Percentiles rank a stretch among this genome's conserved stretches.
phyloP scores from a whole-genome alignment of 1,284 basidiomycete genomes.

The Phellinidium pouzarii region DNA sequence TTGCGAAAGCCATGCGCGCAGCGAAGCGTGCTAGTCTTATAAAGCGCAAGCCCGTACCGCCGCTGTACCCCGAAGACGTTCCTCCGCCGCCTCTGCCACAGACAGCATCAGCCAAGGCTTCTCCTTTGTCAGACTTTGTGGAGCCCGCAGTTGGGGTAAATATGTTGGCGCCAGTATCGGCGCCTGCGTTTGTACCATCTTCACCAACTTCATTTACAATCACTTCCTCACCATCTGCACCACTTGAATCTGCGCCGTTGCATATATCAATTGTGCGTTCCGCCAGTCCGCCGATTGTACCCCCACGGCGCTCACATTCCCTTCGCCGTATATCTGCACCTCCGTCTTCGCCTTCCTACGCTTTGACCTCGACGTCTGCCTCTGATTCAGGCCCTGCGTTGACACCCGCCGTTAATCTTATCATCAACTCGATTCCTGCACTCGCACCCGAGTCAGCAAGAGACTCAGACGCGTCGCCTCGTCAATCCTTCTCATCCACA shows the following conservation, averaged over 20 bases:
- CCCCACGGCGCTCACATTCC: neutral
- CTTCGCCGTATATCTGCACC: neutral
- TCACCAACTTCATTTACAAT: neutral
- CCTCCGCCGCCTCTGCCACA: neutral
- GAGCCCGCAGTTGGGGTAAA: neutral
- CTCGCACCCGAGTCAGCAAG: neutral
- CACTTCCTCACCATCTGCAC: neutral
- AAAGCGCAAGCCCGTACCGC: constrained; percentile 17
- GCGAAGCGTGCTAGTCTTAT: constrained; percentile 17
- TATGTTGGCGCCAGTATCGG: neutral
- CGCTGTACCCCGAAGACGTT: constrained; percentile 14
- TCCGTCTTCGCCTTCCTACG: neutral
- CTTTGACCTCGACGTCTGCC: neutral
- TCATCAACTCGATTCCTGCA: neutral
- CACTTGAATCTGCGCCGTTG: neutral
- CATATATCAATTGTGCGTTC: neutral
- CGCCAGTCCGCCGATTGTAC: neutral
- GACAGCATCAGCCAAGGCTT: neutral
- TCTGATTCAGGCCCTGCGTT: neutral
- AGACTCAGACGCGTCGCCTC: constrained; percentile 7
- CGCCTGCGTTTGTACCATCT: neutral
- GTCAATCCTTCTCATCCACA: constrained; percentile 8
- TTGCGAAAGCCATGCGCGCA: neutral
- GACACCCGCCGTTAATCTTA: neutral
- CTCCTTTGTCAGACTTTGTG: neutral